phyloP scores from a whole-genome alignment of 2,329 filamentous ascomycete species.

The Penicillium sp. region DNA sequence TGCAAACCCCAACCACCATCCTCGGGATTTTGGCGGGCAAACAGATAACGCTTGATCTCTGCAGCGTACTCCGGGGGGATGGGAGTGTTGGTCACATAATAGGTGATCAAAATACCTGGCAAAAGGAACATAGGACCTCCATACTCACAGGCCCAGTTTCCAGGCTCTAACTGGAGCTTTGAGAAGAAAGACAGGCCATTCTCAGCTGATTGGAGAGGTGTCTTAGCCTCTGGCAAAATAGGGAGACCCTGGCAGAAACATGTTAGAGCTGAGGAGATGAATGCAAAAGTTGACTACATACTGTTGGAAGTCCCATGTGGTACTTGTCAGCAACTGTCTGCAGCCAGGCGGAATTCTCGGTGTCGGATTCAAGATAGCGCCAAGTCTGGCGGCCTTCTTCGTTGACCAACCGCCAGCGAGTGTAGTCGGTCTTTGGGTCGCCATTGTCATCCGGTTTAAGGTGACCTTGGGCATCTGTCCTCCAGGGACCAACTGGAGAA shows the following conservation, averaged over 20 bases:
- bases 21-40: constrained; percentile 77
- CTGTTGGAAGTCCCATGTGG: constrained; percentile 75
- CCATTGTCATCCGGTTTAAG: constrained; percentile 35
- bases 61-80: constrained; percentile 77
- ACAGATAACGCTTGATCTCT: constrained; percentile 91
- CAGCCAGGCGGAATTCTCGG: constrained; percentile 74
- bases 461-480: constrained; percentile 36
- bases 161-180: constrained; percentile 80
- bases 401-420: constrained; percentile 80
- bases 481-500: constrained; percentile 37
- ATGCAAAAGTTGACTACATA: constrained; percentile 43
- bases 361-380: constrained; percentile 79
- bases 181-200: constrained; percentile 91
- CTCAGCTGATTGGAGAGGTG: constrained; percentile 71
- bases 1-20: constrained; percentile 98
- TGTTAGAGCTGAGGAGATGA: not conserved
- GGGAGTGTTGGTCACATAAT: constrained; percentile 85
- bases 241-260: constrained; percentile 64
- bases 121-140: constrained; percentile 96
- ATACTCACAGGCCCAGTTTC: constrained; percentile 97
- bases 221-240: constrained; percentile 67
- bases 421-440: constrained; percentile 68
- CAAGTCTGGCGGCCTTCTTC: constrained; percentile 87
- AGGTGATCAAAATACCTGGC: constrained; percentile 79
- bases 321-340: constrained; percentile 89